These are phyloP conservation scores for Aspergillus tanneri DNA, from an alignment of 2,329 filamentous ascomycete genomes.

Conservation along the genomic window DNA sequence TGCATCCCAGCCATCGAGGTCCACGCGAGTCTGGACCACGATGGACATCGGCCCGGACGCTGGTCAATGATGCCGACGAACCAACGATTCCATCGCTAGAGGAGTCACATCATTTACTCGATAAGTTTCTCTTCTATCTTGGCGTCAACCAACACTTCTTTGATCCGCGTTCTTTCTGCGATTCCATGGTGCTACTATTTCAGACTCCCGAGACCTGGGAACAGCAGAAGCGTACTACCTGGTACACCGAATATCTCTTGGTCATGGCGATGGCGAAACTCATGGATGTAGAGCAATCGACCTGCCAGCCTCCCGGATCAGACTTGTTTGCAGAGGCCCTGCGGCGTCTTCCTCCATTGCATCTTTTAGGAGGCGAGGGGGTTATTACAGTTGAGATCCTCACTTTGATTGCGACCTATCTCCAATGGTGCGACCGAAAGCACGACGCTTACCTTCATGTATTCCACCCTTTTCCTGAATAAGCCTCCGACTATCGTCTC, in stretches of 20 bases:
- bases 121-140: constrained; percentile 25
- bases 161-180: constrained; percentile 22
- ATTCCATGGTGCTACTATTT: constrained; percentile 19
- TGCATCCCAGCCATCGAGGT: too few relatives aligned
- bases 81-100: constrained; percentile 15
- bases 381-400: constrained; percentile 20
- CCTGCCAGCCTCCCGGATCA: constrained; percentile 16
- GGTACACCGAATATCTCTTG: constrained; percentile 25
- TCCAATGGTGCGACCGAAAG: constrained; percentile 24
- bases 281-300: constrained; percentile 23
- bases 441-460: constrained; percentile 24
- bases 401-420: constrained; percentile 20
- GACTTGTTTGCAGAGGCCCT: constrained; percentile 20
- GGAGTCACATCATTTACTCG: constrained; percentile 21
- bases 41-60: background rate
- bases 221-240: constrained; percentile 13
- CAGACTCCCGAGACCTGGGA: constrained; percentile 12
- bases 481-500: too few relatives aligned
- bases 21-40: too few relatives aligned
- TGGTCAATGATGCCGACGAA: constrained; percentile 8
- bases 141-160: constrained; percentile 26
- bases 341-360: constrained; percentile 17
- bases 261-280: constrained; percentile 28
- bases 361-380: constrained; percentile 18
- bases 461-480: too few relatives aligned